phyloP scores from a whole-genome alignment of 1,139 yeast species.

The Ogataea hybrid region DNA sequence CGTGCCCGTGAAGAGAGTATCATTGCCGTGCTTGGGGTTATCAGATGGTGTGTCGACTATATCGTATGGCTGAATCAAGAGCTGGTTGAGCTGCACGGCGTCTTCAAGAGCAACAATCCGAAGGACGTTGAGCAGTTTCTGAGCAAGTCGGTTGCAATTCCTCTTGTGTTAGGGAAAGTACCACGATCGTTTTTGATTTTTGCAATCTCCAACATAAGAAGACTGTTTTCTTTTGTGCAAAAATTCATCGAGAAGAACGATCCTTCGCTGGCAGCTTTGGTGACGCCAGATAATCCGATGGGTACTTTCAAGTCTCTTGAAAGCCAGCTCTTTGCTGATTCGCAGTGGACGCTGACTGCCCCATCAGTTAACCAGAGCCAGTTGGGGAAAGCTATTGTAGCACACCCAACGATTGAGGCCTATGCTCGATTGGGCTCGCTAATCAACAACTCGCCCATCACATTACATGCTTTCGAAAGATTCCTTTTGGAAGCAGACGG shows the following conservation, averaged over 20 bases:
- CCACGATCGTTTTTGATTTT: conserved; percentile 70
- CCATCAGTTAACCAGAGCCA: conserved; percentile 11
- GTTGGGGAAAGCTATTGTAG: conserved; percentile 38
- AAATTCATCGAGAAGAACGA: conserved; percentile 35
- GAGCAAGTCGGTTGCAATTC: conserved; percentile 39
- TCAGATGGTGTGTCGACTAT: conserved; percentile 79
- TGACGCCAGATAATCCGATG: conserved; percentile 31
- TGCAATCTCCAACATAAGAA: conserved; percentile 66
- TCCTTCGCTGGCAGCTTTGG: conserved; percentile 23
- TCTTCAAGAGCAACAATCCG: conserved; percentile 24
- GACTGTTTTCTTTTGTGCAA: conserved; percentile 56
- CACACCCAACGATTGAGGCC: conserved; percentile 55
- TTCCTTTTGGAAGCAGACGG: conserved; percentile 54
- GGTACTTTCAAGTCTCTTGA: conserved; percentile 33
- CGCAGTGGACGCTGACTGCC: conserved; percentile 18
- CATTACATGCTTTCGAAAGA: conserved; percentile 59
- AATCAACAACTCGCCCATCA: conserved; percentile 54
- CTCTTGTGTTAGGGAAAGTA: conserved; percentile 61
- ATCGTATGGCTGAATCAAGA: conserved; percentile 69
- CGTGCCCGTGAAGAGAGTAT: conserved; percentile 56
- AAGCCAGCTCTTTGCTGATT: conserved; percentile 41
- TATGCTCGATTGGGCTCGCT: conserved; percentile 53
- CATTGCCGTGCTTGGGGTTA: conserved; percentile 62
- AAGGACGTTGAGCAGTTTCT: conserved; percentile 23
- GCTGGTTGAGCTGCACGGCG: conserved; percentile 37